Conservation (phyloP, 2,329 filamentous ascomycete species). For the Cladorrhinum sp. region DNA sequence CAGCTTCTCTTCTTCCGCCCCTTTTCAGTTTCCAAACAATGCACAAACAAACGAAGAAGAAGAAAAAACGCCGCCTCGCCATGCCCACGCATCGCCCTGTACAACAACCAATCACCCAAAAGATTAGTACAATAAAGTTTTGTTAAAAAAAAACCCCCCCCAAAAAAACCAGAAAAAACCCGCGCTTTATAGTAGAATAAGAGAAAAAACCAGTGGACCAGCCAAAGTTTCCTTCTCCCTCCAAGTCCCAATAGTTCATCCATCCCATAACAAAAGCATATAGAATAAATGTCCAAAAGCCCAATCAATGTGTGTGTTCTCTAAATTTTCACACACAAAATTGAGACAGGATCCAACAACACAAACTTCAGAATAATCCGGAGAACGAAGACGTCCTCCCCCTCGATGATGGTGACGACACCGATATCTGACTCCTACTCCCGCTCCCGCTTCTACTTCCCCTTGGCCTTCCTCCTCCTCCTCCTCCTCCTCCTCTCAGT, state of each 20-base stretch:
- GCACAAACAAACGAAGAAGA: not conserved
- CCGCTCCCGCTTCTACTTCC: not conserved
- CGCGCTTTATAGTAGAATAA: not conserved
- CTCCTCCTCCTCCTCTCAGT: not conserved
- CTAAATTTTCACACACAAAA: not conserved
- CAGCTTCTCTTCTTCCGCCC: no score
- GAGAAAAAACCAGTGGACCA: not conserved
- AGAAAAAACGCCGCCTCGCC: not conserved
- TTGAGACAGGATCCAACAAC: not conserved
- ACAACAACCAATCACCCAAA: not conserved
- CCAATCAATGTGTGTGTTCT: not conserved
- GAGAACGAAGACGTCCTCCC: not conserved
- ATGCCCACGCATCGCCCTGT: not conserved
- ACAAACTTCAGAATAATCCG: not conserved
- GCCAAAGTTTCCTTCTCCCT: not conserved
- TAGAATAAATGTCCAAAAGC: not conserved
- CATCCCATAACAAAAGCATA: not conserved
- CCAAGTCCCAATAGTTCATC: not conserved
- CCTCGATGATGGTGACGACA: no score
- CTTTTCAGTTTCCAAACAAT: not conserved
- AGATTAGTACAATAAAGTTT: no score
- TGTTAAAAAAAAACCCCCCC: no score
- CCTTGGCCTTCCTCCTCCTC: not conserved
- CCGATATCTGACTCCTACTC: not conserved
- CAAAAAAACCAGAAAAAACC: not conserved